These are phyloP conservation scores for Filobasidium floriforme DNA, from an alignment of 768 basidiomycete species.

Conservation along the genomic window DNA sequence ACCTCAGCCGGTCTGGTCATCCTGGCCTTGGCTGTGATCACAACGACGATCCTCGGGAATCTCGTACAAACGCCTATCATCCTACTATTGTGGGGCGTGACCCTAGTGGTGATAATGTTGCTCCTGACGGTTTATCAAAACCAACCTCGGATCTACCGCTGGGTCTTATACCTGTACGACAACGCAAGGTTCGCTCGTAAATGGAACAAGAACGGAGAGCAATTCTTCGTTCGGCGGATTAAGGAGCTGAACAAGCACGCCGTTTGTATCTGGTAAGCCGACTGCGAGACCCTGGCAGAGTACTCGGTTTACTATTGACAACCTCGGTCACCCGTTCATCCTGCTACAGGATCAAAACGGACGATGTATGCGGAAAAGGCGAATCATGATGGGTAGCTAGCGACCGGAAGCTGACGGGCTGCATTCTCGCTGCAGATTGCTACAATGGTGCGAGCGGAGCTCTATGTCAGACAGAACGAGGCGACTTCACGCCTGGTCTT, in stretches of 20 bases:
- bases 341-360: conserved; percentile 1
- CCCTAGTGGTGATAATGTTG: conserved; percentile 4
- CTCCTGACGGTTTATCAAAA: conserved; percentile 2
- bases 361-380: neutral
- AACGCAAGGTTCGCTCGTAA: conserved; percentile 1
- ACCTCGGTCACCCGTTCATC: too few relatives aligned
- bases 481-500: conserved; percentile 64
- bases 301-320: too few relatives aligned
- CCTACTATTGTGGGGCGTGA: conserved; percentile 9
- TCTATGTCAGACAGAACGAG: conserved; percentile 63
- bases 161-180: conserved; percentile 15
- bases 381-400: neutral
- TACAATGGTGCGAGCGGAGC: conserved; percentile 57
- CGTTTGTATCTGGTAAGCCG: conserved; percentile 4
- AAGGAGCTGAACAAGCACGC: conserved; percentile 13
- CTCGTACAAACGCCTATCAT: conserved; percentile 16
- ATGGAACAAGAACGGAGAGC: neutral
- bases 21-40: neutral
- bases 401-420: neutral
- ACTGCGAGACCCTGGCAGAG: too few relatives aligned
- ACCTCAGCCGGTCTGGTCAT: conserved; percentile 9
- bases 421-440: conserved; percentile 52
- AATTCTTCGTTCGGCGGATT: conserved; percentile 9
- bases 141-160: conserved; percentile 10
- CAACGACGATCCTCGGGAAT: conserved; percentile 13